Conservation (phyloP, 768 basidiomycete species). For the Kockovaella imperatae region DNA sequence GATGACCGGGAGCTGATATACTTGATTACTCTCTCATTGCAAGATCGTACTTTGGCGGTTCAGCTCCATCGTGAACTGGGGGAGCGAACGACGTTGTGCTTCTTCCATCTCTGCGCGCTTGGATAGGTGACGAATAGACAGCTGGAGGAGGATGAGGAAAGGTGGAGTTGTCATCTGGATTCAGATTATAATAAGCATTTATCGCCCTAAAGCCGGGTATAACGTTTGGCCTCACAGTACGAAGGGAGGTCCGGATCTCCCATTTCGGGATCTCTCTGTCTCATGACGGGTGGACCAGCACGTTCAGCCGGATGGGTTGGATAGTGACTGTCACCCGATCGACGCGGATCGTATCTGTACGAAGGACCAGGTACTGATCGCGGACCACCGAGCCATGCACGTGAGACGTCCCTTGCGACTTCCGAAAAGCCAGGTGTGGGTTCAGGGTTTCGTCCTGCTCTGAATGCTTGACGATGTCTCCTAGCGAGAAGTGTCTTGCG, state of each 20-base stretch:
- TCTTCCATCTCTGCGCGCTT: neutral
- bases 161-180: neutral
- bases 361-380: neutral
- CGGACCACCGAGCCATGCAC: neutral
- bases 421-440: neutral
- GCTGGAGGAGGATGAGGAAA: neutral
- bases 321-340: neutral
- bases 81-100: too few relatives aligned
- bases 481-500: neutral
- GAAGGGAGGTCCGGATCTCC: conserved; percentile 1
- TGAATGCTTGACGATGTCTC: neutral
- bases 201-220: neutral
- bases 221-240: neutral
- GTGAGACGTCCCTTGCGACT: neutral
- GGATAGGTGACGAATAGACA: neutral
- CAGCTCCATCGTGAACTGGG: too few relatives aligned
- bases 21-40: too few relatives aligned
- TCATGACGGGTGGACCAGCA: too few relatives aligned
- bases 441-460: neutral
- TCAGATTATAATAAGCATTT: neutral
- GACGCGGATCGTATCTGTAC: neutral
- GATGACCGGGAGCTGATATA: too few relatives aligned
- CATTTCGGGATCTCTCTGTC: neutral
- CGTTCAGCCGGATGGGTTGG: too few relatives aligned
- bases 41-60: neutral